Evolutionary conservation across 2,329 filamentous ascomycete species (phyloP).

Genomic region (Parascedosporium putredinis): DNA sequence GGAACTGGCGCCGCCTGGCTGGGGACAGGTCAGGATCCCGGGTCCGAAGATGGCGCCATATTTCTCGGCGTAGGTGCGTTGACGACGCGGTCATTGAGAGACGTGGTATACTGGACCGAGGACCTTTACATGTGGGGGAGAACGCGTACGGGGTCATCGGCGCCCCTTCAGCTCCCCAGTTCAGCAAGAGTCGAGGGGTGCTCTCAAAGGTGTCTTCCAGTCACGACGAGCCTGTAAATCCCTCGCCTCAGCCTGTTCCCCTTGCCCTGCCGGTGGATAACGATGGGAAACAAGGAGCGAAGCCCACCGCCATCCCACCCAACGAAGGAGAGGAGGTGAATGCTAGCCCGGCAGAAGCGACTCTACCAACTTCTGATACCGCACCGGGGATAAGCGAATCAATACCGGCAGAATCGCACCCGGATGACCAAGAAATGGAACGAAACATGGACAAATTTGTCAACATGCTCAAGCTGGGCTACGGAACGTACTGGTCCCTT

Average conservation of each 20-base stretch:
- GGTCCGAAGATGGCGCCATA: conserved; percentile 69
- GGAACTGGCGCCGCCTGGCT: conserved; percentile 48
- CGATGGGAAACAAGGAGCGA: no score
- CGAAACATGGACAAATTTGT: conserved; percentile 44
- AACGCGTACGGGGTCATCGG: conserved; percentile 77
- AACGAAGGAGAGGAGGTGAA: no score
- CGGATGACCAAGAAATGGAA: conserved; percentile 19
- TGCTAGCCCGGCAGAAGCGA: no score
- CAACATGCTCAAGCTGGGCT: conserved; percentile 56
- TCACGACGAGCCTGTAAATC: neutral
- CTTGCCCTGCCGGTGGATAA: no score
- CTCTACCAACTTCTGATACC: neutral
- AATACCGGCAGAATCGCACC: conserved; percentile 4
- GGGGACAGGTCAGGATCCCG: conserved; percentile 57
- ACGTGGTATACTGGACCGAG: conserved; percentile 78
- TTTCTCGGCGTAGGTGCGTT: conserved; percentile 74
- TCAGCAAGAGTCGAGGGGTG: conserved; percentile 21
- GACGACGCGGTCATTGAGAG: conserved; percentile 58
- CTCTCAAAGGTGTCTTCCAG: neutral
- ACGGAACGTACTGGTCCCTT: conserved; percentile 56
- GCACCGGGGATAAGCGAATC: neutral
- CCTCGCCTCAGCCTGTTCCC: no score
- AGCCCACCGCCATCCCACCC: no score
- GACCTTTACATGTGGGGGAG: conserved; percentile 72
- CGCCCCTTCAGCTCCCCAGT: conserved; percentile 59